These are phyloP conservation scores for Chimonanthus salicifolius DNA, from an alignment of 164 flowering plant species.

Conservation along the genomic window DNA sequence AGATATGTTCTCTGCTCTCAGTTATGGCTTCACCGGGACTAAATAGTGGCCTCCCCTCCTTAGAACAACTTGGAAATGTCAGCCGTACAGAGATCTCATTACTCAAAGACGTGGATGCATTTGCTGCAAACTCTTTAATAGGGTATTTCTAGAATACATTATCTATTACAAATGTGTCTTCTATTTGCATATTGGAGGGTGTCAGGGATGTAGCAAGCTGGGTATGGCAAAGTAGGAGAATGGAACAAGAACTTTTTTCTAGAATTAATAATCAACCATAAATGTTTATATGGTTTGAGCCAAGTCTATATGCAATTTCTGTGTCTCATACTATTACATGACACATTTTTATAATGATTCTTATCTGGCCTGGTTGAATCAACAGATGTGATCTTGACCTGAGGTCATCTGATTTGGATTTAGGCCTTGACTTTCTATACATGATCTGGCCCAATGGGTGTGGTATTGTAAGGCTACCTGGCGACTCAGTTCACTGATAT, in stretches of 20 bases:
- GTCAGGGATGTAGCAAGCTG: not conserved
- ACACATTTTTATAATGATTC: not conserved
- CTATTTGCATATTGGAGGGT: not conserved
- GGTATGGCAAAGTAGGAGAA: not conserved
- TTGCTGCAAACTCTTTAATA: constrained; percentile 58
- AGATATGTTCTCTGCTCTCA: constrained; percentile 65
- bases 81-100: constrained; percentile 48
- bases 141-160: constrained; percentile 46
- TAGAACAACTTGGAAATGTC: constrained; percentile 66
- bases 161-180: not conserved
- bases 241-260: not conserved
- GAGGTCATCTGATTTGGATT: no score
- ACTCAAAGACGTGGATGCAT: constrained; percentile 57
- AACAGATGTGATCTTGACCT: no score
- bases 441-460: no score
- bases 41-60: constrained; percentile 62
- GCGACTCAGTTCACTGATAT: no score
- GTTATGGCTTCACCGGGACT: constrained; percentile 68
- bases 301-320: not conserved
- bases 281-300: not conserved
- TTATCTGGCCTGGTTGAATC: not conserved
- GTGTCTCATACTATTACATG: not conserved
- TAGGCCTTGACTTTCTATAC: no score
- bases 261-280: not conserved
- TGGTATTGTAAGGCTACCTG: no score